Conservation (phyloP, 2,329 filamentous ascomycete species). For the Ophiostoma sp. region DNA sequence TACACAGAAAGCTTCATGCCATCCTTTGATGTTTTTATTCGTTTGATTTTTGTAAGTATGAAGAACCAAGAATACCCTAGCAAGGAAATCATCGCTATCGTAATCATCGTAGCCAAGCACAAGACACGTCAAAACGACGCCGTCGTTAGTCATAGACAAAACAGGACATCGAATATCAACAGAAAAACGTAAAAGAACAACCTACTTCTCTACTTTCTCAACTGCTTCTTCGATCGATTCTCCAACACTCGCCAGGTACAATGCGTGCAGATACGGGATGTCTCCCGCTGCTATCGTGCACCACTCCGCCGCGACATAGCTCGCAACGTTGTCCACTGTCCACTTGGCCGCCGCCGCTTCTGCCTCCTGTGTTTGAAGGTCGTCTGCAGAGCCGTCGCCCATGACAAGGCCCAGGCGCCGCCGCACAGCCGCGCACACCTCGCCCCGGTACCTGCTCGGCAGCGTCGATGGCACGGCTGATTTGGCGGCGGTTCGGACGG, state of each 20-base stretch:
- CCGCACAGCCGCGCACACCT: conserved; percentile 42
- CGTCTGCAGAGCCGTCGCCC: not conserved
- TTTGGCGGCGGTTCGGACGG: conserved; percentile 38
- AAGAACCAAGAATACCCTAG: no score
- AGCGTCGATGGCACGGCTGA: conserved; percentile 29
- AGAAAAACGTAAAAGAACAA: not conserved
- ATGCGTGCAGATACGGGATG: not conserved
- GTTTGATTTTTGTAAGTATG: no score
- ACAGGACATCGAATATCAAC: not conserved
- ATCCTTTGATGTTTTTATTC: not conserved
- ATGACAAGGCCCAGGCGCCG: conserved; percentile 27
- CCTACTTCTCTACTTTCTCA: not conserved
- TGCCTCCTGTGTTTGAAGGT: not conserved
- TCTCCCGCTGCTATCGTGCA: conserved; percentile 31
- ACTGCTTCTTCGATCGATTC: not conserved
- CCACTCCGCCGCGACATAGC: conserved; percentile 42
- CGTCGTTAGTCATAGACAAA: not conserved
- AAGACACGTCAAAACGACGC: not conserved
- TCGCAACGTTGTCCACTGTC: conserved; percentile 38
- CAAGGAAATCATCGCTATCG: not conserved
- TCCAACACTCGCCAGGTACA: not conserved
- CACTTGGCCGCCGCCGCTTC: conserved; percentile 35
- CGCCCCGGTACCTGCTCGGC: conserved; percentile 34
- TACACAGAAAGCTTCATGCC: not conserved
- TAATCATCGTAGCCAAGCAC: not conserved